Percentiles rank a stretch among this genome's conserved stretches.
These are phyloP conservation scores for Aspergillus cristatus DNA, from an alignment of 495 filamentous ascomycete genomes.

Conservation along the genomic window DNA sequence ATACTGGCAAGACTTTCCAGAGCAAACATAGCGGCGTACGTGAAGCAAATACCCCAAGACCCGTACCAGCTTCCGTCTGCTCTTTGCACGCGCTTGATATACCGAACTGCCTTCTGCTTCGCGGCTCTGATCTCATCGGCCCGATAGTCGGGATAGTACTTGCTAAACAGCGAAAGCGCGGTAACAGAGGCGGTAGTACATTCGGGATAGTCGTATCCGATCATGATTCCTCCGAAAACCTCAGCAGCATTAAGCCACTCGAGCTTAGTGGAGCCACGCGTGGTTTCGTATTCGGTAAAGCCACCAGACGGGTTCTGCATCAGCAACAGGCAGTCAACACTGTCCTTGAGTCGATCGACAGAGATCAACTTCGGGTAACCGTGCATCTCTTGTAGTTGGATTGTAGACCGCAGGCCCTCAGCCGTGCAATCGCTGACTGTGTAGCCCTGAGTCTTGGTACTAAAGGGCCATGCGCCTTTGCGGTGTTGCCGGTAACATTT, in stretches of 20 bases:
- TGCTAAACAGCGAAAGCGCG: constrained; percentile 70
- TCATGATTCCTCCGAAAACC: constrained; percentile 95
- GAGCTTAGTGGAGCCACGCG: constrained; percentile 63
- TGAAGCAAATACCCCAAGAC: constrained; percentile 96
- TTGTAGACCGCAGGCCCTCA: constrained; percentile 78
- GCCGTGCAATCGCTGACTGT: constrained; percentile 91
- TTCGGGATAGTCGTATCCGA: constrained; percentile 95
- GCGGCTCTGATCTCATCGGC: constrained; percentile 62
- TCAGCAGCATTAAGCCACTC: constrained; percentile 91
- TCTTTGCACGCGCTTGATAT: constrained; percentile 74
- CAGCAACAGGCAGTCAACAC: constrained; percentile 80
- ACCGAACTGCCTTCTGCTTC: constrained; percentile 60
- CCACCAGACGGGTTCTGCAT: constrained; percentile 88
- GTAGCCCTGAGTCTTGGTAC: constrained; percentile 84
- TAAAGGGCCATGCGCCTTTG: constrained; percentile 94
- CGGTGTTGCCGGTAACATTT: constrained; percentile 84
- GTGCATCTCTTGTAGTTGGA: constrained; percentile 73
- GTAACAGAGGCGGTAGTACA: constrained; percentile 96
- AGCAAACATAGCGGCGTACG: constrained; percentile 93
- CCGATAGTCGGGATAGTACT: constrained; percentile 73
- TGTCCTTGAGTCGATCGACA: constrained; percentile 67
- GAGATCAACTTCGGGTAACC: constrained; percentile 69
- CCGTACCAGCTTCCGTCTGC: constrained; percentile 91
- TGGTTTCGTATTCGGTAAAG: constrained; percentile 83
- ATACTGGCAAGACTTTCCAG: constrained; percentile 73